Conservation (phyloP, 495 filamentous ascomycete genomes). For the Penicillium samsonianum region DNA sequence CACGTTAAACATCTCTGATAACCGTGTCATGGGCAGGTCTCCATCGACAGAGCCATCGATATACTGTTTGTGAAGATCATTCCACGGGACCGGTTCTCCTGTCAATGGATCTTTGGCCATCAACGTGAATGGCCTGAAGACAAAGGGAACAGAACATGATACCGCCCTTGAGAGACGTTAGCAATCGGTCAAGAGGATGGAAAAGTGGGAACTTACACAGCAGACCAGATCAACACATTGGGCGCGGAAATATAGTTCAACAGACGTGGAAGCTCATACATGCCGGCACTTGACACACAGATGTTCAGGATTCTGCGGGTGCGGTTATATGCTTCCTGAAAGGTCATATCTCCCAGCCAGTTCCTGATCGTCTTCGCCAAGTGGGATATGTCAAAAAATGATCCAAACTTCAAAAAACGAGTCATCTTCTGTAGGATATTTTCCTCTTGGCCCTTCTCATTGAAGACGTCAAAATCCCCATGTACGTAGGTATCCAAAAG, state of each 20-base stretch:
- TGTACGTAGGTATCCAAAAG: slow-evolving; percentile 73
- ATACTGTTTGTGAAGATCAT: slow-evolving; percentile 76
- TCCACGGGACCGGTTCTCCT: slow-evolving; percentile 77
- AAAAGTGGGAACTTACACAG: slow-evolving; percentile 61
- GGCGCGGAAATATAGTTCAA: slow-evolving; percentile 93
- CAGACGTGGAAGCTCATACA: slow-evolving; percentile 83
- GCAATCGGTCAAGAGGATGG: neutral
- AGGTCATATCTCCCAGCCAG: slow-evolving; percentile 84
- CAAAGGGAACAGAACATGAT: slow-evolving; percentile 88
- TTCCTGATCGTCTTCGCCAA: slow-evolving; percentile 76
- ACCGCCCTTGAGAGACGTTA: slow-evolving; percentile 57
- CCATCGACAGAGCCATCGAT: slow-evolving; percentile 95
- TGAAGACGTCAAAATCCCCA: slow-evolving; percentile 84
- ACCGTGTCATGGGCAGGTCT: slow-evolving; percentile 86
- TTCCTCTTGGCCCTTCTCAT: slow-evolving; percentile 68
- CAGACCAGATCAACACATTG: slow-evolving; percentile 95
- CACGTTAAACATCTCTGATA: slow-evolving; percentile 96
- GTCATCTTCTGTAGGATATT: slow-evolving; percentile 67
- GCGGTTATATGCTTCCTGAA: slow-evolving; percentile 92
- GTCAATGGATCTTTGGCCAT: slow-evolving; percentile 85
- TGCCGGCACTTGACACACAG: slow-evolving; percentile 80
- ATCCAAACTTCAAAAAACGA: slow-evolving; percentile 76
- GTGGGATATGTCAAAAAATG: slow-evolving; percentile 80
- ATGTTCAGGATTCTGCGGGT: slow-evolving; percentile 91
- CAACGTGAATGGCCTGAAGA: slow-evolving; percentile 74